A percentile compares a stretch with the other conserved stretches of the same genome.
Evolutionary conservation across 2,329 filamentous ascomycete species (phyloP).

Genomic region (Monilinia polystroma): DNA sequence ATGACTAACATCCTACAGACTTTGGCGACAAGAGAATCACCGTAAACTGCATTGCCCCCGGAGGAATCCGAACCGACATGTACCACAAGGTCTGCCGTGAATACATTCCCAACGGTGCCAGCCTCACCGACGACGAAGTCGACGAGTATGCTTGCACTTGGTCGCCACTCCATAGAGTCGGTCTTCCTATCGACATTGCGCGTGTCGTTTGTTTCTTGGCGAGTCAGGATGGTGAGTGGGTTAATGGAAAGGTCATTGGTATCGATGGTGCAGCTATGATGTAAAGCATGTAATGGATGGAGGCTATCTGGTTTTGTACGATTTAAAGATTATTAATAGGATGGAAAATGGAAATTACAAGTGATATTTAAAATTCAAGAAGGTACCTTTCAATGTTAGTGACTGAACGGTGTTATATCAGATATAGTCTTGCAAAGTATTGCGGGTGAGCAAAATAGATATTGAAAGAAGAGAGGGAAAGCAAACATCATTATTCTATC

Average conservation of each 20-base stretch:
- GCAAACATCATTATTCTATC: too few species aligned
- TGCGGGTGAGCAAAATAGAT: too few species aligned
- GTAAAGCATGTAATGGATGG: constrained; percentile 24
- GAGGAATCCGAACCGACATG: constrained; percentile 66
- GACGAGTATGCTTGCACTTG: constrained; percentile 63
- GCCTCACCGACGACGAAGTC: constrained; percentile 56
- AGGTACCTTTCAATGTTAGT: too few species aligned
- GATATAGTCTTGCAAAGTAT: too few species aligned
- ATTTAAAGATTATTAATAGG: too few species aligned
- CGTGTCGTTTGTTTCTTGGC: constrained; percentile 62
- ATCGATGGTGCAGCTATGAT: constrained; percentile 34
- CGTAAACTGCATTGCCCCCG: constrained; percentile 66
- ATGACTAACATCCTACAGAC: constrained; percentile 58
- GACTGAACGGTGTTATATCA: too few species aligned
- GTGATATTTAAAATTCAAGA: too few species aligned
- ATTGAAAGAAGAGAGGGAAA: too few species aligned
- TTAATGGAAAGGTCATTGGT: constrained; percentile 33
- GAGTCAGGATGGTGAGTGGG: constrained; percentile 53
- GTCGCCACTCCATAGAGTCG: constrained; percentile 64
- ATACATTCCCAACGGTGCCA: constrained; percentile 59
- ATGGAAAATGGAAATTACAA: too few species aligned
- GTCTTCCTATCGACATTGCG: constrained; percentile 66
- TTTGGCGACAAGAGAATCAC: constrained; percentile 63
- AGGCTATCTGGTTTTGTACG: too few species aligned
- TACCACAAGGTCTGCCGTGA: constrained; percentile 66